Percentiles rank a stretch among this genome's conserved stretches.
phyloP scores from a whole-genome alignment of 176 grass and related monocot genomes.

The Triticum urartu region DNA sequence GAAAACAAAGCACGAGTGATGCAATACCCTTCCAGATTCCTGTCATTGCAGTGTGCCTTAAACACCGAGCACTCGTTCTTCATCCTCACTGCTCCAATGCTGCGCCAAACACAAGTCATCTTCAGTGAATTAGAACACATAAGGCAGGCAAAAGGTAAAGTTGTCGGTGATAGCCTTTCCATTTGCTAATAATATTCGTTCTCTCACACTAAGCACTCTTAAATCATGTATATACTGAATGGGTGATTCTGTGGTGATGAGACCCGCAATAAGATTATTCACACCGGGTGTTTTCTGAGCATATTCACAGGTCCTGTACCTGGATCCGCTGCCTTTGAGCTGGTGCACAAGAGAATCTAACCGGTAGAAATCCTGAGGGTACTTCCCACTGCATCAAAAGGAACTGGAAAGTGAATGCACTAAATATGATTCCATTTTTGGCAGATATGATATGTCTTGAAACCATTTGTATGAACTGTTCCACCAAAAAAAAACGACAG shows the following conservation, averaged over 20 bases:
- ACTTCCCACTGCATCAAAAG: slow-evolving; percentile 51
- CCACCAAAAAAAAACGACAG: not conserved
- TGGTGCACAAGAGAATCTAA: slow-evolving; percentile 59
- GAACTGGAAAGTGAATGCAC: slow-evolving; percentile 27
- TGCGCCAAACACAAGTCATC: slow-evolving; percentile 20
- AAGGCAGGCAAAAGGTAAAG: not conserved
- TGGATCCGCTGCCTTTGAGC: slow-evolving; percentile 64
- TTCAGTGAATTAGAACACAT: slow-evolving; percentile 12
- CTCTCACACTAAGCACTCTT: slow-evolving; percentile 8
- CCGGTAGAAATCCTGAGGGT: slow-evolving; percentile 58
- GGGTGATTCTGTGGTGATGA: slow-evolving; percentile 4
- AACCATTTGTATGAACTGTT: not conserved
- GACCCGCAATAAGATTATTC: not conserved
- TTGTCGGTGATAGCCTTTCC: not conserved
- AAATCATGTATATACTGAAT: slow-evolving; percentile 4
- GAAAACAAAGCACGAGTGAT: not conserved
- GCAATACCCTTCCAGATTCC: slow-evolving; percentile 54
- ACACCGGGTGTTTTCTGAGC: slow-evolving; percentile 9
- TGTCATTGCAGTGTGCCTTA: slow-evolving; percentile 48
- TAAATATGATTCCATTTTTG: not conserved
- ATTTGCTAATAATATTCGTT: not conserved
- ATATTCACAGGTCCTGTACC: slow-evolving; percentile 42
- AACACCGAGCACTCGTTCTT: slow-evolving; percentile 68
- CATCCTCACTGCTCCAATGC: slow-evolving; percentile 61
- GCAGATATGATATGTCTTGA: slow-evolving; percentile 11